Conservation (phyloP, 306 rosid species). For the Luffa aegyptiaca region DNA sequence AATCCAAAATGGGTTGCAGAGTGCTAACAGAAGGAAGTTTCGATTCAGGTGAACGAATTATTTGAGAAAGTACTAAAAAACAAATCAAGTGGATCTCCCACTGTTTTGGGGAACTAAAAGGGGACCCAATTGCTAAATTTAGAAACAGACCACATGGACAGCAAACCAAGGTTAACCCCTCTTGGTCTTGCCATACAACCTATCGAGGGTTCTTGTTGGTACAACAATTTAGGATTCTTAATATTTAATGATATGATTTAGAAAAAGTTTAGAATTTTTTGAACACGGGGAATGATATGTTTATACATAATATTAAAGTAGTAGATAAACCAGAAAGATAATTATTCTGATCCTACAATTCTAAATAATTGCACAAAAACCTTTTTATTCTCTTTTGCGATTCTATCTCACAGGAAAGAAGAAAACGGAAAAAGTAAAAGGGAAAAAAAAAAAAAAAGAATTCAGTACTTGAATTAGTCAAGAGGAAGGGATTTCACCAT, state of each 20-base stretch:
- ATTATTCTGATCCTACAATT: not conserved
- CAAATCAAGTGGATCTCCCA: not conserved
- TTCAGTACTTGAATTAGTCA: not conserved
- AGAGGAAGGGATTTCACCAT: not conserved
- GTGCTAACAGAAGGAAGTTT: not conserved
- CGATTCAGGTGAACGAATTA: not conserved
- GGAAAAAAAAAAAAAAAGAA: too few relatives aligned
- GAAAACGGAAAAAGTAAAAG: not conserved
- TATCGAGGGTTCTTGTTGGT: not conserved
- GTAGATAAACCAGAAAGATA: not conserved
- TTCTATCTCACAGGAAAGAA: not conserved
- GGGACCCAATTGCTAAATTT: not conserved
- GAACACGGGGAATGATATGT: not conserved
- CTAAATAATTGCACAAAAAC: not conserved
- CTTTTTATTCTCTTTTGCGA: not conserved
- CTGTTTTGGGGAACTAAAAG: not conserved
- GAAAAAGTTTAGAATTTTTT: not conserved
- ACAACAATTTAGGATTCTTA: not conserved
- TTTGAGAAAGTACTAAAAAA: not conserved
- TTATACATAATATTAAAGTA: not conserved
- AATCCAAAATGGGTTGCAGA: not conserved
- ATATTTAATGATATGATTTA: not conserved
- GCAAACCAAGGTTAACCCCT: not conserved
- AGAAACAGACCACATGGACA: not conserved
- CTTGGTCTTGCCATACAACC: not conserved